A percentile compares a stretch with the other conserved stretches of the same genome.
phyloP scores from a whole-genome alignment of 2,329 filamentous ascomycete species.

The Apiospora saccharicola region DNA sequence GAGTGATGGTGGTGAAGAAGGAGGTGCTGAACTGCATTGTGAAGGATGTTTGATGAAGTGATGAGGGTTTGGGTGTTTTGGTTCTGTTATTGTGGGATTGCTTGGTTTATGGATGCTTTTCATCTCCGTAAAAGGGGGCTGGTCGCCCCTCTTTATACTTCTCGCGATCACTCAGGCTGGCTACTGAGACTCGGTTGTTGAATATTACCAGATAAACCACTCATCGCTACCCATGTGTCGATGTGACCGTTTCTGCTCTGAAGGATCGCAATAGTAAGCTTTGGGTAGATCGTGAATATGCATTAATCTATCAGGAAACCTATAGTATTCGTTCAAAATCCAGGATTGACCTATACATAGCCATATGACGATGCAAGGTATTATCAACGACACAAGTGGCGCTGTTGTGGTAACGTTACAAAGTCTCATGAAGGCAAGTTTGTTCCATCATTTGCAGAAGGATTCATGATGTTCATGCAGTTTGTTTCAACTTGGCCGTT shows the following conservation, averaged over 20 bases:
- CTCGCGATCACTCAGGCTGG: not conserved
- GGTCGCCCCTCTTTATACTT: not conserved
- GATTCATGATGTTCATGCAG: no score
- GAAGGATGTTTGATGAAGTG: not conserved
- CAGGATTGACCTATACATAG: no score
- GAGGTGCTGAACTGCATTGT: not conserved
- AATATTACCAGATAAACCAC: not conserved
- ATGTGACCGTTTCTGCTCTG: not conserved
- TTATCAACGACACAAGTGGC: no score
- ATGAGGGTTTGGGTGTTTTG: not conserved
- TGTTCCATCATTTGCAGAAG: no score
- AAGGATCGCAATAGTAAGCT: not conserved
- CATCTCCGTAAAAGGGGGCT: not conserved
- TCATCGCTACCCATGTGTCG: not conserved
- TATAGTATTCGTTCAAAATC: no score
- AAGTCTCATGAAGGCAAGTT: no score
- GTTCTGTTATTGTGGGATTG: not conserved
- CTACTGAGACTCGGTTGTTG: not conserved
- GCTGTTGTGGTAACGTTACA: no score
- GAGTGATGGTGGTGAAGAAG: not conserved
- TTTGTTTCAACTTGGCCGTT: no score
- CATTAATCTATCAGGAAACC: no score
- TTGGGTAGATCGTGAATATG: not conserved
- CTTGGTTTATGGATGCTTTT: not conserved
- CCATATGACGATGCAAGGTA: no score